These are phyloP conservation scores for Diatrype stigma DNA, from an alignment of 2,329 filamentous ascomycete genomes.

Conservation along the genomic window DNA sequence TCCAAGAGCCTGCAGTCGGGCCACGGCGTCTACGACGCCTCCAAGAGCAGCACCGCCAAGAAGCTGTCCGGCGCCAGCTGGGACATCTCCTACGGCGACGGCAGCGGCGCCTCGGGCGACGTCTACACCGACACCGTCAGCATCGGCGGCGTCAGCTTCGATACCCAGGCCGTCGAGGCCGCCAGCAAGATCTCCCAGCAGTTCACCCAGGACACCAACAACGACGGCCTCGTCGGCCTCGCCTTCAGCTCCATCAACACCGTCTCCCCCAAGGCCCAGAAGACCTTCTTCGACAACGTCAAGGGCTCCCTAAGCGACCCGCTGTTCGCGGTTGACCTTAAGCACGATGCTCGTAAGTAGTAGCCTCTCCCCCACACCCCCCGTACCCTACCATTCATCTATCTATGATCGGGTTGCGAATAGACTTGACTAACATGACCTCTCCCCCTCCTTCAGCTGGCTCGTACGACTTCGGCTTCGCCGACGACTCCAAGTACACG, in stretches of 20 bases:
- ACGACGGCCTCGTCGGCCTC: conserved; percentile 19
- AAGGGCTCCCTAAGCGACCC: conserved; percentile 12
- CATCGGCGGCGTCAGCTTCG: conserved; percentile 12
- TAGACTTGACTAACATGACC: not conserved
- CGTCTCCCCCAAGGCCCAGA: conserved; percentile 8
- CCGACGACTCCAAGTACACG: conserved; percentile 18
- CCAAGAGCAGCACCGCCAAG: conserved; percentile 7
- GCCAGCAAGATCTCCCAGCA: conserved; percentile 11
- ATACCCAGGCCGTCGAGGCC: conserved; percentile 16
- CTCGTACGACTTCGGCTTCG: conserved; percentile 26
- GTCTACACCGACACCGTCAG: conserved; percentile 21
- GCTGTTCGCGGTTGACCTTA: conserved; percentile 22
- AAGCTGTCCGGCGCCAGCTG: conserved; percentile 11
- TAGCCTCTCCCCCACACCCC: not conserved
- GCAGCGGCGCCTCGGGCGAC: conserved; percentile 21
- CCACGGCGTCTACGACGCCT: conserved; percentile 13
- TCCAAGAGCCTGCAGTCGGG: conserved; percentile 5
- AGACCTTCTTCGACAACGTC: conserved; percentile 20
- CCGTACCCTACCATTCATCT: not conserved
- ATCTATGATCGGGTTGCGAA: too few species aligned
- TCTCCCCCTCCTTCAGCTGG: conserved; percentile 13
- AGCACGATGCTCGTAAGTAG: conserved; percentile 9
- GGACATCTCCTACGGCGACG: conserved; percentile 19
- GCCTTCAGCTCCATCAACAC: conserved; percentile 18
- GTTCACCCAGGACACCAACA: conserved; percentile 20